These are phyloP conservation scores for Basipetospora chlamydospora DNA, from an alignment of 2,329 filamentous ascomycete genomes.

Conservation along the genomic window DNA sequence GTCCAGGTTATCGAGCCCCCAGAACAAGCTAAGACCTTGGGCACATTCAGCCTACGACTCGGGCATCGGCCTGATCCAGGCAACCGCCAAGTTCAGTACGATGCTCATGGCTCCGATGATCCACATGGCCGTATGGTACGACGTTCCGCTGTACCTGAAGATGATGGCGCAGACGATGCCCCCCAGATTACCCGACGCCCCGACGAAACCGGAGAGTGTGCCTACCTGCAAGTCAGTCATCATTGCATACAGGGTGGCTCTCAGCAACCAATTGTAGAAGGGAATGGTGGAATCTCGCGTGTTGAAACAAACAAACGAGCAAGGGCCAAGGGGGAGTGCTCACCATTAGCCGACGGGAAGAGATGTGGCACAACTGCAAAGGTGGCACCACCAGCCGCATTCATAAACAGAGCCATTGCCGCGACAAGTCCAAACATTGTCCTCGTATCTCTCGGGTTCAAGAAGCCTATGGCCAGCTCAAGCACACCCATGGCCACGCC, in stretches of 20 bases:
- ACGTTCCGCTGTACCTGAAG: conserved; percentile 61
- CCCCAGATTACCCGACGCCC: conserved; percentile 70
- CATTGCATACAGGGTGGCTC: no score
- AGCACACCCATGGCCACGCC: conserved; percentile 47
- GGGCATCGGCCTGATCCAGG: conserved; percentile 39
- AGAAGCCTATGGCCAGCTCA: conserved; percentile 45
- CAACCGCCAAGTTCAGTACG: conserved; percentile 49
- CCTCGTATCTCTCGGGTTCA: conserved; percentile 44
- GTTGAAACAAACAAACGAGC: no score
- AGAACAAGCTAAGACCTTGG: no score
- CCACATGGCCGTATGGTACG: conserved; percentile 63
- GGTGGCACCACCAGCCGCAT: conserved; percentile 74
- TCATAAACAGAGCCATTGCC: conserved; percentile 66
- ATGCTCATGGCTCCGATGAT: conserved; percentile 69
- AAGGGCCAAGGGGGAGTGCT: conserved; percentile 34
- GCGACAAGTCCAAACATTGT: conserved; percentile 66
- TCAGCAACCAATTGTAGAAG: no score
- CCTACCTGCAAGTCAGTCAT: background rate
- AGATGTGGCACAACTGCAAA: conserved; percentile 81
- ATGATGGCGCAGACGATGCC: conserved; percentile 68
- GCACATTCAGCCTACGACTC: conserved; percentile 18
- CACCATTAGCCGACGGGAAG: conserved; percentile 66
- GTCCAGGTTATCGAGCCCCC: no score
- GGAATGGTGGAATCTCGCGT: no score
- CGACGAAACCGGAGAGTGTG: conserved; percentile 59